Evolutionary conservation across 1,284 basidiomycete genomes (phyloP), one percentile per base, ranked within the genome.

Genomic region (Ganoderma boninense): DNA sequence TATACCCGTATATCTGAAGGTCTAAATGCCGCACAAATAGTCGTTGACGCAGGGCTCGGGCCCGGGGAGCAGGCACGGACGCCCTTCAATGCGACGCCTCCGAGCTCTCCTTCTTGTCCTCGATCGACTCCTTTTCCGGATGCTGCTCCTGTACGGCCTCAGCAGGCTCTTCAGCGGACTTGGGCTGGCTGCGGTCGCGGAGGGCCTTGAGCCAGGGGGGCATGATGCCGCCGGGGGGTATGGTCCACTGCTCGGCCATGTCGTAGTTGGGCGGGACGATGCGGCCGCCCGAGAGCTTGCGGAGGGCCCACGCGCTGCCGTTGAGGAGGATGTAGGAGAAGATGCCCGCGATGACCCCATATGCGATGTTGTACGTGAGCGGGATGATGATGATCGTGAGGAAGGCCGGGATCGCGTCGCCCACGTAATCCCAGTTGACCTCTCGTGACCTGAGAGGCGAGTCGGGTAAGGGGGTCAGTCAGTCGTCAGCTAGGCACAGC

Each of bases 361-460:
- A 96, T 40, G 95, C 94, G 78, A 97, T 96, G 86, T 94, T 93
- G 87, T 91, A 95, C 11, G 92, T 90, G 67, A 95, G 80, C 71
- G 89, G 94, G 75, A 95, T 95, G 69, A 94, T 85, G 64, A 95
- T 85, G 69, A 96, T 83, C 0, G 91, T 92, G 67, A 96, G 80
- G 85, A 96, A 95, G 0, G 94, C 92, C 8, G 95, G 95, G 2
- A 97, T 87, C 18, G 93, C 89, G 79, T 97, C 95, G 38, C 95
- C 95, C 54, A 92, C 87, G 78, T 95, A 97, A 78, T 92, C 87
- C 95, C 95, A 97, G 82, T 96, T 97, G 82, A 97, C 93, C 69
- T 95, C 92, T 52, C 90, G 87, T 16, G 94, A 92, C 78, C 88
- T 90, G 65, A 4, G 49, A 16, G 14, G 1, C 14, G 43, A 16